phyloP scores from a whole-genome alignment of 2,329 filamentous ascomycete species.

The Apiospora sp. region DNA sequence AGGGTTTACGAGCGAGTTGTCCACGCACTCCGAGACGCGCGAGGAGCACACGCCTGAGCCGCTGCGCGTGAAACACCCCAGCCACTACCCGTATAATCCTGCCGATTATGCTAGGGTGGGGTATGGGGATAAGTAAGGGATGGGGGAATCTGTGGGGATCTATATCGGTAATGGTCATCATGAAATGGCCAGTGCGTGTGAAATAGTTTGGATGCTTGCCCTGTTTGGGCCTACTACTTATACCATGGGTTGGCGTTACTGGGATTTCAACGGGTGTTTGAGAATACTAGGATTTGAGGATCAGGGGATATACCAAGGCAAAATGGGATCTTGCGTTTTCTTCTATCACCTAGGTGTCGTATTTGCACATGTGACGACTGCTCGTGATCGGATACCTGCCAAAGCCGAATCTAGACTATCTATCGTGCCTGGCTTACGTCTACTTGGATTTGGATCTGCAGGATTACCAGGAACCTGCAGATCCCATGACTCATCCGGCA shows the following conservation, averaged over 20 bases:
- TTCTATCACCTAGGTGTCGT: neutral
- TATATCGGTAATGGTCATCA: neutral
- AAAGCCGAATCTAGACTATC: too few species aligned
- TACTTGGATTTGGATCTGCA: neutral
- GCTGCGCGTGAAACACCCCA: slow-evolving; percentile 34
- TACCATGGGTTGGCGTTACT: neutral
- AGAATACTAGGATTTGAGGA: neutral
- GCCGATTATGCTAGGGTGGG: slow-evolving; percentile 26
- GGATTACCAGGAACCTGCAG: neutral
- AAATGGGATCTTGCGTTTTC: neutral
- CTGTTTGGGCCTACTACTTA: slow-evolving; percentile 1
- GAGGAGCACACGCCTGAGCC: slow-evolving; percentile 50
- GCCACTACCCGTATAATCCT: slow-evolving; percentile 31
- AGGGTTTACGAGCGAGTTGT: slow-evolving; percentile 51
- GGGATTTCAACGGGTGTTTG: neutral
- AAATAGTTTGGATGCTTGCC: neutral
- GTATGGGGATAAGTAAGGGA: slow-evolving; percentile 19
- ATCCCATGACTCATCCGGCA: slow-evolving; percentile 2
- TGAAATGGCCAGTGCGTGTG: neutral
- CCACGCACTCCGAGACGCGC: slow-evolving; percentile 55
- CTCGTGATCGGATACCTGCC: neutral
- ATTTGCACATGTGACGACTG: neutral
- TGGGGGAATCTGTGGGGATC: neutral
- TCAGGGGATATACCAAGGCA: slow-evolving; percentile 4
- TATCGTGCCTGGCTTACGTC: neutral